Evolutionary conservation across 805 yeast species (phyloP), one percentile per base, ranked within the genome.

Genomic region (Soucietia sequanensis): DNA sequence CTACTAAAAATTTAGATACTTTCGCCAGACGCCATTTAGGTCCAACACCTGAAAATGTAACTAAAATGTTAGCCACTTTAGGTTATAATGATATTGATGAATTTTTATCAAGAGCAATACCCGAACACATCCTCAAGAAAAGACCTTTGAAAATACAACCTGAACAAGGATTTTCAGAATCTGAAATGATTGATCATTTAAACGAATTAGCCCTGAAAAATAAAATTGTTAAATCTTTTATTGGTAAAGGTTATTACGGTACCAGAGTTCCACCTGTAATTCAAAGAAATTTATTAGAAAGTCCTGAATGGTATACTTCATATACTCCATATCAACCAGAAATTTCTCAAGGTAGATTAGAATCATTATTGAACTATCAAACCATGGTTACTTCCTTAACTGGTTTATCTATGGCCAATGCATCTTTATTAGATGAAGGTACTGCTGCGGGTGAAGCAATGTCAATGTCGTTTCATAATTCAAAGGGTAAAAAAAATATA

Each of bases 291-390:
- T 62, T 93, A 39, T 68, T 93, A 38, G 99, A 93, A 62, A 79
- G 83, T 42, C 99, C 99, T 5, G 96, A 89, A 56, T 93, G 99
- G 99, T 93, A 93, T 70, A 93, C 99, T 14, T 88, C 97, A 1
- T 93, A 93, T 60, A 93, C 99, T 16, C 99, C 99, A 23, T 93
- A 93, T 61, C 99, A 93, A 67, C 96, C 99, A 1, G 99, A 93
- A 60, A 90, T 93, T 39, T 84, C 96, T 1, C 99, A 93, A 64
- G 99, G 99, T 35, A 80, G 99, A 50, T 73, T 93, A 50, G 96
- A 91, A 65, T 80, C 93, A 15, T 68, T 93, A 43, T 68, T 93
- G 43, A 93, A 93, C 62, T 93, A 76, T 66, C 99, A 93, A 66
- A 93, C 99, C n/a, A 71, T 91, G 53, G 72, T 93, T 11, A 64